These are phyloP conservation scores for Melastoma malabathricum DNA, from an alignment of 345 rosid species.

Conservation along the genomic window DNA sequence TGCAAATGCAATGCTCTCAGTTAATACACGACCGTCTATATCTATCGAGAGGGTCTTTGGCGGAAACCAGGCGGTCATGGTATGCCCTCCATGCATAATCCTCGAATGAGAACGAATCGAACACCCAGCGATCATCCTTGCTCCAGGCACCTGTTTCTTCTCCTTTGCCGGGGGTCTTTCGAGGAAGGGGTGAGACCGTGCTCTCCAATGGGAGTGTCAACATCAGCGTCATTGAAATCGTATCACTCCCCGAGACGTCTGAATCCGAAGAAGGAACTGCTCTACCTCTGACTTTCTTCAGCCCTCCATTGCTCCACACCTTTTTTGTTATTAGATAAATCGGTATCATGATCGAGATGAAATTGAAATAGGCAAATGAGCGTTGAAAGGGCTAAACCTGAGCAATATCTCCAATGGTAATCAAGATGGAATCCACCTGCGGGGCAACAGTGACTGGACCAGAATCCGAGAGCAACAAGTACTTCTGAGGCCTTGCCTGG, in stretches of 20 bases:
- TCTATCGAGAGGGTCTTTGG: constrained; percentile 60
- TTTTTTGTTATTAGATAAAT: constrained; percentile 8
- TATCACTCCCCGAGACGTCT: constrained; percentile 1
- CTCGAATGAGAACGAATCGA: constrained; percentile 47
- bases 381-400: constrained; percentile 24
- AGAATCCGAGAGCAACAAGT: constrained; percentile 35
- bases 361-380: not conserved
- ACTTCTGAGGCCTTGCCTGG: constrained; percentile 39
- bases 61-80: constrained; percentile 35
- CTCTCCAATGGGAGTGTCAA: constrained; percentile 45
- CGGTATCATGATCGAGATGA: too few relatives aligned
- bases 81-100: constrained; percentile 80
- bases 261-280: constrained; percentile 23
- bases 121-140: constrained; percentile 11
- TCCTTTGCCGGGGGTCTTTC: constrained; percentile 1
- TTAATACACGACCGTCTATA: constrained; percentile 12
- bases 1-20: too few relatives aligned
- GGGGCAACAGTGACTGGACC: constrained; percentile 43
- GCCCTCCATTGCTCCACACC: constrained; percentile 79
- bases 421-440: constrained; percentile 47
- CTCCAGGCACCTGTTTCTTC: constrained; percentile 10
- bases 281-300: constrained; percentile 62
- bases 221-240: constrained; percentile 44
- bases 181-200: constrained; percentile 36
- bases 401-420: constrained; percentile 60